Evolutionary conservation across 1,284 basidiomycete species (phyloP), one percentile per base, ranked within the genome.

Genomic region (Lignosus rhinocerotis): DNA sequence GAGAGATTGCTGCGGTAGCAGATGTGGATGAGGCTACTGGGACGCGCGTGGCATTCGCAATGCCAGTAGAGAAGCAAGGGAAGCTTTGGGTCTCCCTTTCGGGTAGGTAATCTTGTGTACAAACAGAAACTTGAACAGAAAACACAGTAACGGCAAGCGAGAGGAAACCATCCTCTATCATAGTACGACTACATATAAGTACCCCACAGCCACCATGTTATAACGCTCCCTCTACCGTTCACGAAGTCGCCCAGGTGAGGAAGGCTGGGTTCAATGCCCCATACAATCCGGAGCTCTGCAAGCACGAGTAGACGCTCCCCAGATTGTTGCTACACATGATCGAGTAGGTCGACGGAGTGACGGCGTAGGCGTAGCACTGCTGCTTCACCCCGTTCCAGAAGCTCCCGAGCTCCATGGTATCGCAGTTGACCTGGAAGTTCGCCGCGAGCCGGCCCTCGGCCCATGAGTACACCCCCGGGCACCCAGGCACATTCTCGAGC

Each of bases 301-400:
- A 36, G 52, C 56, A 58, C n/a, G 56, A 44, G 21, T 53, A 53
- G 25, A 58, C 33, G 41, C 34, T 58, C 5, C 36, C 46, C 11
- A 45, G 25, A 14, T 45, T 54, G 38, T 36, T 50, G 0, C 56
- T 47, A 21, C 56, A 58, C 11, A 50, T 30, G 6, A 53, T 19
- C 11, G n/a, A 2, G 39, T 36, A 53, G 19, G 39, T 19, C n/a
- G 10, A 8, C 21, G 33, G 11, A 12, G 4, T 16, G 1, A 12
- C 14, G 39, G n/a, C 16, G 41, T 53, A 53, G 10, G 51, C 10
- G 30, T 58, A 58, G 45, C 56, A 58, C 31, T 39, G 0, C 56
- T 53, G 56, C 51, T 53, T 53, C 51, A 19, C 17, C 10, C 56
- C 56, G 39, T 44, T 53, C 56, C 56, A 58, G 39, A 44, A 58